Percentiles rank a stretch among this genome's conserved stretches.
Conservation (phyloP, 306 rosid species). For the Cucurbita maxima region DNA sequence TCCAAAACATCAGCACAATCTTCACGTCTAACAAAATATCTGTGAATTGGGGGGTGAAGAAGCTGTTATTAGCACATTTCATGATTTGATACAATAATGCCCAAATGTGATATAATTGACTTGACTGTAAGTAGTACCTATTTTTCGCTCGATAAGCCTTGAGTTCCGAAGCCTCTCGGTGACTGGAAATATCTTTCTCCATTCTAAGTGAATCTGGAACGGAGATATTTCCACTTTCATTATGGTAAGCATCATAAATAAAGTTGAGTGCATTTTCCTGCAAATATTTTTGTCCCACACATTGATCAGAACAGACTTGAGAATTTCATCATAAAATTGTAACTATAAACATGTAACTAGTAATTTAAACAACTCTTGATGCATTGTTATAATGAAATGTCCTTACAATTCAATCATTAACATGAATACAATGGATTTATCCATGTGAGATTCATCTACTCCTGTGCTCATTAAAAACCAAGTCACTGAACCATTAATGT, state of each 20-base stretch:
- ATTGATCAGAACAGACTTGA: conserved; percentile 7
- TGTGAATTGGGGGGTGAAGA: conserved; percentile 10
- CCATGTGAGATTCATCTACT: not conserved
- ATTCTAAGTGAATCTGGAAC: conserved; percentile 54
- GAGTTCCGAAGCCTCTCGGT: conserved; percentile 34
- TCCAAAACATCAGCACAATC: conserved; percentile 63
- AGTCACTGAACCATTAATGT: not conserved
- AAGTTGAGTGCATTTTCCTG: conserved; percentile 66
- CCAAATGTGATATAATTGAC: not conserved
- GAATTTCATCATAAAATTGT: not conserved
- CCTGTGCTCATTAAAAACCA: not conserved
- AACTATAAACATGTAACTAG: not conserved
- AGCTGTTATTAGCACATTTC: not conserved
- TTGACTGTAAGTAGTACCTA: conserved; percentile 24
- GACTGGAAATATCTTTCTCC: conserved; percentile 34
- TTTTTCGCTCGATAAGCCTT: conserved; percentile 53
- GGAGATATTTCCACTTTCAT: conserved; percentile 27
- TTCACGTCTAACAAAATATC: conserved; percentile 52
- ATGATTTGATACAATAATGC: not conserved
- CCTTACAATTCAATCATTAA: not conserved
- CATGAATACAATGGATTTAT: not conserved
- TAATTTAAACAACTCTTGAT: not conserved
- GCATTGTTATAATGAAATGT: not conserved
- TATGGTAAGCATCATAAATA: conserved; percentile 38
- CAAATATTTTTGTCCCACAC: conserved; percentile 10